Evolutionary conservation across 345 rosid species (phyloP).

Genomic region (Pugionium cornutum): DNA sequence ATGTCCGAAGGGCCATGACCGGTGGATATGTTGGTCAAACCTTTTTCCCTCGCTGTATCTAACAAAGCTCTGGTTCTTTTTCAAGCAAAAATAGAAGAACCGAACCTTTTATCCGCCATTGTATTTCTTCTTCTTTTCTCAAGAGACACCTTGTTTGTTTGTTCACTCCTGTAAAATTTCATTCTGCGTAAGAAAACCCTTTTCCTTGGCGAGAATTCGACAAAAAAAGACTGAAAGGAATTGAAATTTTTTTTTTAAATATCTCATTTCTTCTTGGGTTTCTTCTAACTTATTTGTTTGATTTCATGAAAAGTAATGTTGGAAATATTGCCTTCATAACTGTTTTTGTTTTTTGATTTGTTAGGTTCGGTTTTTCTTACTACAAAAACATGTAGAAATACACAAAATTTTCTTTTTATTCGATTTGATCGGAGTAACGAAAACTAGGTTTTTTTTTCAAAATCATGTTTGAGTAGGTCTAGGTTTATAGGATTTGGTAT

Average conservation of each 20-base stretch:
- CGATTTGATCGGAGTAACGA: no score
- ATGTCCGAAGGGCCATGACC: constrained; percentile 71
- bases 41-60: constrained; percentile 68
- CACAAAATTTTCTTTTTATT: no score
- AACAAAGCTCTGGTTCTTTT: constrained; percentile 39
- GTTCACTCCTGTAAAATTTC: constrained; percentile 34
- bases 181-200: constrained; percentile 5
- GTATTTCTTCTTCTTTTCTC: constrained; percentile 21
- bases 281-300: background rate
- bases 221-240: constrained; percentile 22
- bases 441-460: no score
- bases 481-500: background rate
- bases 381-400: no score
- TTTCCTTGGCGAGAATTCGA: constrained; percentile 16
- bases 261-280: constrained; percentile 4
- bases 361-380: background rate
- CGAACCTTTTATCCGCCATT: constrained; percentile 26
- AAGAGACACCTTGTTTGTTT: constrained; percentile 31
- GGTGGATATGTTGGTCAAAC: constrained; percentile 84
- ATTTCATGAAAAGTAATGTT: background rate
- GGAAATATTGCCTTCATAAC: background rate
- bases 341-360: background rate
- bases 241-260: background rate
- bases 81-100: constrained; percentile 29
- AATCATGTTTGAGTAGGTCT: no score